Evolutionary conservation across 2,329 filamentous ascomycete species (phyloP).

Genomic region (Epichloe hybrida): DNA sequence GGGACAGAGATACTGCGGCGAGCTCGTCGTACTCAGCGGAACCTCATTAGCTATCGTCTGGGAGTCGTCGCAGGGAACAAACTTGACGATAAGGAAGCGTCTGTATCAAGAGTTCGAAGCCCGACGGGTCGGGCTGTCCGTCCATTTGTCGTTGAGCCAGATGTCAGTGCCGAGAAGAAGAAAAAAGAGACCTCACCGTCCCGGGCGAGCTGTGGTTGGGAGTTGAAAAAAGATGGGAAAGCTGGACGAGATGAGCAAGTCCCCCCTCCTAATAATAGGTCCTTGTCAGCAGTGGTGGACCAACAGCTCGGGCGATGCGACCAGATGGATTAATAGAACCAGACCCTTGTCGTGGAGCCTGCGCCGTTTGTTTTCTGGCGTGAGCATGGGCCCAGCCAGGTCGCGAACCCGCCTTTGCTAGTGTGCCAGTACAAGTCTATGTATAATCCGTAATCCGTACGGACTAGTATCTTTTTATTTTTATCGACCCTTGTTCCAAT

Average conservation of each 20-base stretch:
- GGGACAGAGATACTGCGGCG: conserved; percentile 1
- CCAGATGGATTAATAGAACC: not conserved
- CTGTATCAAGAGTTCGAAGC: not conserved
- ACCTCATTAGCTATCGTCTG: not conserved
- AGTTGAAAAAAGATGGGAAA: not conserved
- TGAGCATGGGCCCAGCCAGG: not conserved
- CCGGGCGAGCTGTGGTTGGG: not conserved
- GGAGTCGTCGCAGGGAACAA: not conserved
- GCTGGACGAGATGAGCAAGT: not conserved
- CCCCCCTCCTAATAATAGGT: too few relatives aligned
- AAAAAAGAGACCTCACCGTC: not conserved
- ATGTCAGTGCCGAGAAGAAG: not conserved
- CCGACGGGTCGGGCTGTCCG: not conserved
- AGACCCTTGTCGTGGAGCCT: not conserved
- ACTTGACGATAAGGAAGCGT: not conserved
- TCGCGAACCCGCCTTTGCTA: too few relatives aligned
- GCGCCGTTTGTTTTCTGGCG: not conserved
- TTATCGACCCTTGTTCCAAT: too few relatives aligned
- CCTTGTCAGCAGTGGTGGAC: too few relatives aligned
- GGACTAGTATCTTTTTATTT: too few relatives aligned
- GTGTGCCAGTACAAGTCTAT: too few relatives aligned
- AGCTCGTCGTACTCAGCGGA: conserved; percentile 1
- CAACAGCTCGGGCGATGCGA: not conserved
- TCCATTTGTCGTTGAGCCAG: not conserved
- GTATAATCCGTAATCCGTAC: too few relatives aligned